These are phyloP conservation scores for Ceratocystis lukuohia DNA, from an alignment of 2,329 filamentous ascomycete species.

Conservation along the genomic window DNA sequence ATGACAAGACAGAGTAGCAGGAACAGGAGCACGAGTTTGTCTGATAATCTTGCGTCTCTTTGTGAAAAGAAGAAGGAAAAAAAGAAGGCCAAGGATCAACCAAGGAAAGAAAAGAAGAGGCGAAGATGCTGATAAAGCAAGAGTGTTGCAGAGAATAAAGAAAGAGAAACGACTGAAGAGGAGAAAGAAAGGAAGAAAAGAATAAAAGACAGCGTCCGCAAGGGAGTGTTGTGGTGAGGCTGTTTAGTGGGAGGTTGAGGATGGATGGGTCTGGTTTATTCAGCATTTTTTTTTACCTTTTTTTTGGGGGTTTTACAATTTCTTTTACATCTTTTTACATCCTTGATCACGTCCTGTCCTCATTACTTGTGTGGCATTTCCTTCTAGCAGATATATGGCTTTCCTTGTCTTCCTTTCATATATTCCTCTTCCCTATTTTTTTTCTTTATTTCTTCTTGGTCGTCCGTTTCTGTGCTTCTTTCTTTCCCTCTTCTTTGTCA, in stretches of 20 bases:
- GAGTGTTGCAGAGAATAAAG: not conserved
- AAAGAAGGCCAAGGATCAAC: constrained; percentile 8
- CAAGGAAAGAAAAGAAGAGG: constrained; percentile 10
- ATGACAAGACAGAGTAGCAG: too few species aligned
- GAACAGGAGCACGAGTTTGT: too few species aligned
- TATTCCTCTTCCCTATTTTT: not conserved
- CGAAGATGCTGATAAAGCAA: not conserved
- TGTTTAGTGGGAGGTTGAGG: too few species aligned
- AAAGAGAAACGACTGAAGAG: not conserved
- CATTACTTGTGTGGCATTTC: too few species aligned
- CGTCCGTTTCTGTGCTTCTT: not conserved
- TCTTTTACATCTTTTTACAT: too few species aligned
- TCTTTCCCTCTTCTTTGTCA: not conserved
- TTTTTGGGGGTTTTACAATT: too few species aligned
- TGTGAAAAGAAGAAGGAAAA: not conserved
- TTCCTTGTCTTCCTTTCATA: not conserved
- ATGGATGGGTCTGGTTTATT: too few species aligned
- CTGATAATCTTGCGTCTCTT: too few species aligned
- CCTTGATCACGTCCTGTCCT: too few species aligned
- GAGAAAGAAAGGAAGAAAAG: not conserved
- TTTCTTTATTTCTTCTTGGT: not conserved
- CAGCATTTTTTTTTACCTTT: too few species aligned
- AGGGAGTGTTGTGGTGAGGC: too few species aligned
- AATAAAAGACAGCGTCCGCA: not conserved
- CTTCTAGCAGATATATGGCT: too few species aligned